These are phyloP conservation scores for Alternaria angustiovoidea DNA, from an alignment of 2,329 filamentous ascomycete genomes.

Conservation along the genomic window DNA sequence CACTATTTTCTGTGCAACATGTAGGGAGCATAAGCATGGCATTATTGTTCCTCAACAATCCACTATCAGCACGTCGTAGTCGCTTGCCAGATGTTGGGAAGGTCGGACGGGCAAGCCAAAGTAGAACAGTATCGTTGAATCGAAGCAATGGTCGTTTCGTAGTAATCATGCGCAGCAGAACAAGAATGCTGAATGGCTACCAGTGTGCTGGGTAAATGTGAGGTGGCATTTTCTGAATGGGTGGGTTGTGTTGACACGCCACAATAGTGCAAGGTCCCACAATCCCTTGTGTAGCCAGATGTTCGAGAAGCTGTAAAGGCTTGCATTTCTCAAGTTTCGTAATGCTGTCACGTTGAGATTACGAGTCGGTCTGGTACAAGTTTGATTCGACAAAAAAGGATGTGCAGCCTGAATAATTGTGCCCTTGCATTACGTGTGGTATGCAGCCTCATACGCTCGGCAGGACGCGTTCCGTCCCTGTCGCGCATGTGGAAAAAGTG, in stretches of 20 bases:
- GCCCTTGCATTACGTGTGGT: slow-evolving; percentile 3
- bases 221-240: slow-evolving; percentile 16
- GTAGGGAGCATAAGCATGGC: not conserved
- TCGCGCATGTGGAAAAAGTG: not conserved
- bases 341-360: not conserved
- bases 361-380: slow-evolving; percentile 1
- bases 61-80: slow-evolving; percentile 6
- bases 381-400: not conserved
- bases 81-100: slow-evolving; percentile 1
- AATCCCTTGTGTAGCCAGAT: slow-evolving; percentile 14
- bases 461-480: not conserved
- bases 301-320: slow-evolving; percentile 14
- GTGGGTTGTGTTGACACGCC: slow-evolving; percentile 20
- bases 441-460: not conserved
- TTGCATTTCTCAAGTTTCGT: not conserved
- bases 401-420: not conserved
- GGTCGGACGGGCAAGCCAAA: slow-evolving; percentile 1
- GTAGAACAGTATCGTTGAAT: slow-evolving; percentile 7
- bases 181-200: slow-evolving; percentile 6
- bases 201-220: slow-evolving; percentile 4
- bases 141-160: slow-evolving; percentile 11
- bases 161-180: slow-evolving; percentile 8
- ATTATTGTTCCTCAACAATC: slow-evolving; percentile 3
- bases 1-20: not conserved
- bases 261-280: slow-evolving; percentile 20